These are phyloP conservation scores for Eucalyptus polyanthemos DNA, from an alignment of 345 rosid genomes.

Conservation along the genomic window DNA sequence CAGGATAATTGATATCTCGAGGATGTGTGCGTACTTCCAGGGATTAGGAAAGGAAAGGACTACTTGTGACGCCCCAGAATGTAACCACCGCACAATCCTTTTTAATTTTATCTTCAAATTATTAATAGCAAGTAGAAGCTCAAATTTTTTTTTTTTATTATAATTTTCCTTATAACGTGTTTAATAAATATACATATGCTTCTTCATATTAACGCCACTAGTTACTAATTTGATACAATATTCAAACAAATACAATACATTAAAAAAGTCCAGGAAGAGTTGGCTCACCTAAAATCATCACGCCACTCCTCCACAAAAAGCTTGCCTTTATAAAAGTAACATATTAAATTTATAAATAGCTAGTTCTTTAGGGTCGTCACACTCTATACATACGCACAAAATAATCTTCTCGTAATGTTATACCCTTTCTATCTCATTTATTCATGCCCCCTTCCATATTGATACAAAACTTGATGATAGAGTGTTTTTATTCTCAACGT, in stretches of 20 bases:
- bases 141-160: not conserved
- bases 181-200: not conserved
- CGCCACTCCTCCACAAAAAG: too few species aligned
- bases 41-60: not conserved
- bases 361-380: not conserved
- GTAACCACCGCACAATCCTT: too few species aligned
- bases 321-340: too few species aligned
- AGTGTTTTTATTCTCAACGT: not conserved
- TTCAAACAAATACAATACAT: not conserved
- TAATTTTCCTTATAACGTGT: not conserved
- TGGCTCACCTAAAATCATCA: accelerated
- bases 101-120: too few species aligned
- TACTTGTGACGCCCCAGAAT: too few species aligned
- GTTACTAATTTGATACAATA: not conserved
- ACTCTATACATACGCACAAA: too few species aligned
- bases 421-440: not conserved
- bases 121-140: too few species aligned
- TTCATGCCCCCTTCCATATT: not conserved
- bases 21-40: not conserved
- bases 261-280: not conserved
- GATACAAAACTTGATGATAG: not conserved
- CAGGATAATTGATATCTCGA: not conserved
- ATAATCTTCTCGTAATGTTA: not conserved
- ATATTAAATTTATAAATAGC: too few species aligned
- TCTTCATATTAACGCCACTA: not conserved